These are phyloP conservation scores for Elaeagnus macrophylla DNA, from an alignment of 306 rosid genomes.

Conservation along the genomic window DNA sequence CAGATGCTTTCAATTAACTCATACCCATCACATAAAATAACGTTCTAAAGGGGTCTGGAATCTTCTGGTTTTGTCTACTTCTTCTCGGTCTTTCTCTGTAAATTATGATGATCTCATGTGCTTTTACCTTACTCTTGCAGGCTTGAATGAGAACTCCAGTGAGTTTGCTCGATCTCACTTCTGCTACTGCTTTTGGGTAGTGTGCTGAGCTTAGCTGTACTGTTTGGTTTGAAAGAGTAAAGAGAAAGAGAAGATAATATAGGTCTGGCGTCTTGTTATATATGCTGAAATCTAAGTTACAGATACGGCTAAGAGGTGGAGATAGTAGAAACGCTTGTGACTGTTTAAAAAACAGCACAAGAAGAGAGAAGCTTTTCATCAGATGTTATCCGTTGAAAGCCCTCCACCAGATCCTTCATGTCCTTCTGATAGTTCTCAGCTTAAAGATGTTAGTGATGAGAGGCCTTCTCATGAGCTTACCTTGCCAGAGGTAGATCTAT, in stretches of 20 bases:
- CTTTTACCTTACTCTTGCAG: conserved; percentile 23
- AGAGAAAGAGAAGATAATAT: conserved; percentile 11
- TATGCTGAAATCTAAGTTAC: conserved; percentile 51
- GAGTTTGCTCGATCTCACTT: conserved; percentile 22
- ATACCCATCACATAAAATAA: conserved; percentile 44
- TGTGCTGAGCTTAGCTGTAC: conserved; percentile 7
- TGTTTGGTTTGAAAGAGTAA: conserved; percentile 11
- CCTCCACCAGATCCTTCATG: conserved; percentile 47
- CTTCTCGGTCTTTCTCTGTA: conserved; percentile 17
- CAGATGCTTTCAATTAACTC: conserved; percentile 19
- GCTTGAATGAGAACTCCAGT: conserved; percentile 25
- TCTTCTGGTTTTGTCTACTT: conserved; percentile 12
- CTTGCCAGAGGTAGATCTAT: conserved; percentile 32
- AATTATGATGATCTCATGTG: conserved; percentile 13
- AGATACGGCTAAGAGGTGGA: conserved; percentile 31
- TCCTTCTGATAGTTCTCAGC: conserved; percentile 17
- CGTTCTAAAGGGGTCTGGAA: conserved; percentile 19
- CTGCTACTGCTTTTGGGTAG: conserved; percentile 12
- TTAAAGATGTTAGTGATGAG: conserved; percentile 25
- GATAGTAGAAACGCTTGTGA: conserved; percentile 33
- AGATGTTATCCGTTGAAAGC: conserved; percentile 61
- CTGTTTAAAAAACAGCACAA: conserved; percentile 41
- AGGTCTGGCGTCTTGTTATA: conserved; percentile 19
- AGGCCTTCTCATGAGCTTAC: conserved; percentile 23
- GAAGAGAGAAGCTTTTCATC: conserved; percentile 46